A percentile compares a stretch with the other conserved stretches of the same genome.
These are phyloP conservation scores for Solanum aculeatissimum DNA, from an alignment of 305 asterid genomes.

Conservation along the genomic window DNA sequence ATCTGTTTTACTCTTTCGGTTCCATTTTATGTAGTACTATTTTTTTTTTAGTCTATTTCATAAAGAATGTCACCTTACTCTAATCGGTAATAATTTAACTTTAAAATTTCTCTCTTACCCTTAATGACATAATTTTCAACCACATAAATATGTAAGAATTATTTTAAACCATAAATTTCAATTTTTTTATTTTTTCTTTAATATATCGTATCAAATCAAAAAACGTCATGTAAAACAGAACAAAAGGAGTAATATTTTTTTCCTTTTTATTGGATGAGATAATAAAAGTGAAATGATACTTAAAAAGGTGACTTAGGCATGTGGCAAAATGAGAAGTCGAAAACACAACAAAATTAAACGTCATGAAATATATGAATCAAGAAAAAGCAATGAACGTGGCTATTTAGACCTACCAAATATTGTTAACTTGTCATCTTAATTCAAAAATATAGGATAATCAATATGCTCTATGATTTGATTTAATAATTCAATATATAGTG, in stretches of 20 bases:
- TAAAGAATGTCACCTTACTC: too few species aligned
- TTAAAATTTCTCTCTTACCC: too few species aligned
- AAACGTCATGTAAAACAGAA: too few species aligned
- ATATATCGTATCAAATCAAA: too few species aligned
- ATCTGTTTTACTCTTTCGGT: background rate
- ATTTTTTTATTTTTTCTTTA: too few species aligned
- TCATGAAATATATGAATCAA: background rate
- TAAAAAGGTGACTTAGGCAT: background rate
- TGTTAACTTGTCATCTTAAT: background rate
- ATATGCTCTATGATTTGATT: background rate
- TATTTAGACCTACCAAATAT: conserved; percentile 11
- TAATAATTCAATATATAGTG: background rate
- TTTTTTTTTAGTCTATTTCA: too few species aligned
- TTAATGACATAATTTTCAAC: too few species aligned
- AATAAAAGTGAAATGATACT: background rate
- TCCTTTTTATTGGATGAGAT: background rate
- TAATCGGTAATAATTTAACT: too few species aligned
- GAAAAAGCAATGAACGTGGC: conserved; percentile 6
- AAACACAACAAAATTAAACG: background rate
- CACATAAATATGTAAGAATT: too few species aligned
- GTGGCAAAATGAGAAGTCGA: background rate
- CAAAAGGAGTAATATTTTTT: background rate
- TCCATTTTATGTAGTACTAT: too few species aligned
- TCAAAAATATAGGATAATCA: background rate
- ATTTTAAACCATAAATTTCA: too few species aligned